Conservation (phyloP, 1,284 basidiomycete genomes). For the Rugosomyces carneus region DNA sequence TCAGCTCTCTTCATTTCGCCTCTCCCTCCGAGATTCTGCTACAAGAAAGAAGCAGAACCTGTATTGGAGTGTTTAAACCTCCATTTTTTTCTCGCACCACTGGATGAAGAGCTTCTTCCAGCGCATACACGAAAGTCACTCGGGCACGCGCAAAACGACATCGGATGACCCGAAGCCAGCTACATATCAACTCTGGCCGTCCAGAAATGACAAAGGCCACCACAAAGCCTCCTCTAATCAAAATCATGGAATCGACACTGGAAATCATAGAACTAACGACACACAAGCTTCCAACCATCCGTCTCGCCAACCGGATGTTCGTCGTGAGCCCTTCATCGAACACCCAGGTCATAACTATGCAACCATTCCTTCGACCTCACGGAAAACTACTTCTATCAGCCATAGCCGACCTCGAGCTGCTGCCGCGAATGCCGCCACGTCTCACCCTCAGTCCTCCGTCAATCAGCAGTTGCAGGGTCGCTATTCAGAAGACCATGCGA, state of each 20-base stretch:
- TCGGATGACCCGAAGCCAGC: constrained; percentile 30
- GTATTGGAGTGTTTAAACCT: constrained; percentile 13
- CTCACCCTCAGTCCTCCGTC: constrained; percentile 2
- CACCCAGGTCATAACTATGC: constrained; percentile 10
- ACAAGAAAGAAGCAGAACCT: constrained; percentile 12
- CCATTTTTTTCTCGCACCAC: constrained; percentile 19
- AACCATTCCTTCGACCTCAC: constrained; percentile 10
- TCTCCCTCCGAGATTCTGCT: constrained; percentile 14
- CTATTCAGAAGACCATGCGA: background rate
- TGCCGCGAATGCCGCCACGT: background rate
- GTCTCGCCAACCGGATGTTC: constrained; percentile 13
- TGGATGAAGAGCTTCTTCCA: constrained; percentile 50
- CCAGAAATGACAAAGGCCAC: constrained; percentile 17
- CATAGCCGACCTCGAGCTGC: background rate
- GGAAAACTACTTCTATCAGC: background rate
- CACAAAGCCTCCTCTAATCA: constrained; percentile 13
- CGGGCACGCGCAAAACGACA: constrained; percentile 33
- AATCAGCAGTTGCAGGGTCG: background rate
- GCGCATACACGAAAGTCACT: constrained; percentile 37
- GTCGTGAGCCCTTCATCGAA: background rate
- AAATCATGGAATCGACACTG: constrained; percentile 5
- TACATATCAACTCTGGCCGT: constrained; percentile 23
- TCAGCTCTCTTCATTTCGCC: constrained; percentile 16
- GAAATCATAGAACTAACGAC: constrained; percentile 16
- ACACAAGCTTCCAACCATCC: constrained; percentile 24